Percentiles rank a stretch among this genome's conserved stretches.
These are phyloP conservation scores for Suhomyces sp. DNA, from an alignment of 805 yeast genomes.

Conservation along the genomic window DNA sequence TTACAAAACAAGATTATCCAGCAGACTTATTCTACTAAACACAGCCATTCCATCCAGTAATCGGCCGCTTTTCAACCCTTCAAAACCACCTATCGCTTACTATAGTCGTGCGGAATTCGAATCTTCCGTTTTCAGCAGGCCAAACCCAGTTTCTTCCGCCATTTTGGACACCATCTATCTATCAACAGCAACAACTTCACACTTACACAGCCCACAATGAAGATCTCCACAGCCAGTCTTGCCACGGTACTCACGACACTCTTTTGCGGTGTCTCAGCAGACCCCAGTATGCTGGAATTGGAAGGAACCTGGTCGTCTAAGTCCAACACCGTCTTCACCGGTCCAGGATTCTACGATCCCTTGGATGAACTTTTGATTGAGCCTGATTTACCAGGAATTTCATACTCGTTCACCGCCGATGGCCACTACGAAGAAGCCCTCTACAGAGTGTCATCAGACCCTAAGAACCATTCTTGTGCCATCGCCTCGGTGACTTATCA, in stretches of 20 bases:
- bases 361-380: slow-evolving; percentile 91
- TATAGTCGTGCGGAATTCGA: too few relatives aligned
- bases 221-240: slow-evolving; percentile 6
- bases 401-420: slow-evolving; percentile 89
- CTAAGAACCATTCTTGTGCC: slow-evolving; percentile 78
- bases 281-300: slow-evolving; percentile 44
- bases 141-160: too few relatives aligned
- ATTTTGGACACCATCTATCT: too few relatives aligned
- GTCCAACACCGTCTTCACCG: slow-evolving; percentile 92
- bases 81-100: too few relatives aligned
- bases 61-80: too few relatives aligned
- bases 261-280: slow-evolving; percentile 19
- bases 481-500: slow-evolving; percentile 79
- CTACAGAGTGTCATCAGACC: slow-evolving; percentile 72
- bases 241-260: slow-evolving; percentile 10
- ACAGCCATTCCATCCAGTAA: too few relatives aligned
- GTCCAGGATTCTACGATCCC: slow-evolving; percentile 95
- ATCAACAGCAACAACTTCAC: too few relatives aligned
- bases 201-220: slow-evolving; percentile 4
- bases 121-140: too few relatives aligned
- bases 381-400: slow-evolving; percentile 93
- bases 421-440: slow-evolving; percentile 89
- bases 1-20: too few relatives aligned
- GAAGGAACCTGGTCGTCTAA: slow-evolving; percentile 96
- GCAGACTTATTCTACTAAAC: too few relatives aligned